Evolutionary conservation across 176 grass and related monocot species (phyloP).

Genomic region (Avena eriantha): DNA sequence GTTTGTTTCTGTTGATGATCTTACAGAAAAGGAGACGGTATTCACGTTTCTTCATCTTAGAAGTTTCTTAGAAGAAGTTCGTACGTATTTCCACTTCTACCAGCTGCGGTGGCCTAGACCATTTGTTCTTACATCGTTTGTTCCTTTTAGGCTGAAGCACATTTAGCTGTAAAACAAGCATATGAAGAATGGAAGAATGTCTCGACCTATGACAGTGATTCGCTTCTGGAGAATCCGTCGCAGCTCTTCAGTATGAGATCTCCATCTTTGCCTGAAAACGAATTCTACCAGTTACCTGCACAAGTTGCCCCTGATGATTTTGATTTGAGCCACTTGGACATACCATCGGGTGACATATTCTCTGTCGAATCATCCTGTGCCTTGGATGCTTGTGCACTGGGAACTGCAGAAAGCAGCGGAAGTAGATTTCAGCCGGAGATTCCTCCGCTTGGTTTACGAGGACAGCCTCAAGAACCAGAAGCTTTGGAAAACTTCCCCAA

Average conservation of each 20-base stretch:
- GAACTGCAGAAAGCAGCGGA: conserved; percentile 37
- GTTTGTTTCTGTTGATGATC: conserved; percentile 58
- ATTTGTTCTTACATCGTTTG: conserved; percentile 20
- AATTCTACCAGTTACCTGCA: conserved; percentile 50
- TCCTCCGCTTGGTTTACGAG: conserved; percentile 21
- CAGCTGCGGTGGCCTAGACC: not conserved
- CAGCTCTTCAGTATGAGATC: conserved; percentile 49
- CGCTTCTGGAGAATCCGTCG: conserved; percentile 38
- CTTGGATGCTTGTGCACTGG: conserved; percentile 40
- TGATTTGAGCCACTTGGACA: conserved; percentile 52
- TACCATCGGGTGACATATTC: conserved; percentile 70
- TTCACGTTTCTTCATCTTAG: not conserved
- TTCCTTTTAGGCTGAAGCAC: conserved; percentile 69
- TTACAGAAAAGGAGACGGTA: conserved; percentile 76
- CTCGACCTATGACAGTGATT: conserved; percentile 50
- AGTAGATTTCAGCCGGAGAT: conserved; percentile 45
- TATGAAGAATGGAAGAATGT: conserved; percentile 79
- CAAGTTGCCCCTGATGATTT: conserved; percentile 53
- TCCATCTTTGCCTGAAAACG: conserved; percentile 45
- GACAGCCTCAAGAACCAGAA: conserved; percentile 31
- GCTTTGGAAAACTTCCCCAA: conserved; percentile 56
- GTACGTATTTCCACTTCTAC: conserved; percentile 3
- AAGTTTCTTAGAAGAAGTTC: not conserved
- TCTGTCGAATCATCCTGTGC: conserved; percentile 41
- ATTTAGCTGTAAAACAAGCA: conserved; percentile 61